A percentile compares a stretch with the other conserved stretches of the same genome.
Evolutionary conservation across 2,329 filamentous ascomycete genomes (phyloP).

Genomic region (Curvularia hawaiiensis): DNA sequence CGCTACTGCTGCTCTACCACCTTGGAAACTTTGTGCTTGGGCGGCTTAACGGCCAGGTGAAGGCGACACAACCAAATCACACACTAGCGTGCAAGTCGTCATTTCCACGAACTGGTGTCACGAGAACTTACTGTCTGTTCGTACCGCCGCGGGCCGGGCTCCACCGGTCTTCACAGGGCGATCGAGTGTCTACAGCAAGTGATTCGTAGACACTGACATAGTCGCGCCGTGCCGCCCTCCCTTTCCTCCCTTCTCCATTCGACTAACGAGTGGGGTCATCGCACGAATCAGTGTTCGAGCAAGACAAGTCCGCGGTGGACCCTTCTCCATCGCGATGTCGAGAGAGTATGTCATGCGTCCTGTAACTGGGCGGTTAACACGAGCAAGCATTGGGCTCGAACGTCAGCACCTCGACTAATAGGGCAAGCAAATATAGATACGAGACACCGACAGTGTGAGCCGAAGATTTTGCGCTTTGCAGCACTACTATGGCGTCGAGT

Average conservation of each 20-base stretch:
- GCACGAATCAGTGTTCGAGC: conserved; percentile 7
- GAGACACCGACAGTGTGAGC: conserved; percentile 1
- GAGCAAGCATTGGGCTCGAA: conserved; percentile 11
- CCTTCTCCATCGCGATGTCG: conserved; percentile 10
- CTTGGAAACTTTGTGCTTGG: conserved; percentile 10
- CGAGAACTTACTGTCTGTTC: conserved; percentile 16
- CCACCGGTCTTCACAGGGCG: conserved; percentile 26
- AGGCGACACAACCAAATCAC: conserved; percentile 5
- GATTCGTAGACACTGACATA: conserved; percentile 32
- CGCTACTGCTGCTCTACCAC: conserved; percentile 1
- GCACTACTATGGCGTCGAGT: not conserved
- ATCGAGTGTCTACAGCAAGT: conserved; percentile 17
- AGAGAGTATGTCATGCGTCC: conserved; percentile 12
- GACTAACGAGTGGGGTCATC: conserved; percentile 9
- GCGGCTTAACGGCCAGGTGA: conserved; percentile 8
- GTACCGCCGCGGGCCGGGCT: conserved; percentile 30
- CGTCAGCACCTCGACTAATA: not conserved
- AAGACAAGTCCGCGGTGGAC: conserved; percentile 11
- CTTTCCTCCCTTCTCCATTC: conserved; percentile 10
- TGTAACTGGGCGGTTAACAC: conserved; percentile 22
- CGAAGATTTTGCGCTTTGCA: conserved; percentile 2
- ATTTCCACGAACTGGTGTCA: conserved; percentile 13
- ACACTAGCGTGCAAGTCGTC: conserved; percentile 13
- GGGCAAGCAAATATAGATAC: conserved; percentile 1
- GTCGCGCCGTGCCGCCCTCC: conserved; percentile 41